Evolutionary conservation across 2,329 filamentous ascomycete species (phyloP), one percentile per base, ranked within the genome.

Genomic region (Ophiostoma sp.): DNA sequence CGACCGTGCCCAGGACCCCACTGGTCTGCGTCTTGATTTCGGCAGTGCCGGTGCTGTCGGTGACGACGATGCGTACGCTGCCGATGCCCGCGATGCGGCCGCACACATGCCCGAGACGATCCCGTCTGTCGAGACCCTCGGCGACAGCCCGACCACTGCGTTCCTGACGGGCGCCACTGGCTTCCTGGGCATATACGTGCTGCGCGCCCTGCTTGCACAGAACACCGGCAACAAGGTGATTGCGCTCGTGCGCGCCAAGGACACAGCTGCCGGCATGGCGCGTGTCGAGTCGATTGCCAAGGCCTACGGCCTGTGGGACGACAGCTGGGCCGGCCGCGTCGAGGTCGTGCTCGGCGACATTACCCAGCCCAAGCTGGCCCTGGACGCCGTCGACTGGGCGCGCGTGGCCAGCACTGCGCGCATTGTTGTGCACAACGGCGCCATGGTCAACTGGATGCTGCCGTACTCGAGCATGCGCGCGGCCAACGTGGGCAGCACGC

Each of bases 121-220:
- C 35, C 72, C 74, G 3, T 27, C 68, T 10, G 44, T 31, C 27
- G 67, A 67, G 52, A 11, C 64, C 3, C 33, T 23, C 57, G 33
- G 33, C 27, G n/a, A 60, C 11, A 52, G 39, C 73, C 72, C 79
- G 71, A 71, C 81, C 72, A 93, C 89, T 0, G 84, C 95, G 13
- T 91, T 97, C 78, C 81, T 97, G 5, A 97, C 94, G 2, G 93
- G 94, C 62, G 93, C 92, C 4, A 97, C 94, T 5, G 94, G 94
- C 2, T 97, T 97, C 82, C 80, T 97, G 27, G 94, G 94, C 36
- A 86, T 91, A 0, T 96, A 93, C 76, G 82, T 97, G 13, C 81
- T 96, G 41, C 86, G 86, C 70, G 92, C 96, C 70, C 79, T 97
- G 1, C 83, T 97, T 1, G 85, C 85, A 54, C 83, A 90, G 33